phyloP scores from a whole-genome alignment of 2,329 filamentous ascomycete species.

The Fusarium siculi region DNA sequence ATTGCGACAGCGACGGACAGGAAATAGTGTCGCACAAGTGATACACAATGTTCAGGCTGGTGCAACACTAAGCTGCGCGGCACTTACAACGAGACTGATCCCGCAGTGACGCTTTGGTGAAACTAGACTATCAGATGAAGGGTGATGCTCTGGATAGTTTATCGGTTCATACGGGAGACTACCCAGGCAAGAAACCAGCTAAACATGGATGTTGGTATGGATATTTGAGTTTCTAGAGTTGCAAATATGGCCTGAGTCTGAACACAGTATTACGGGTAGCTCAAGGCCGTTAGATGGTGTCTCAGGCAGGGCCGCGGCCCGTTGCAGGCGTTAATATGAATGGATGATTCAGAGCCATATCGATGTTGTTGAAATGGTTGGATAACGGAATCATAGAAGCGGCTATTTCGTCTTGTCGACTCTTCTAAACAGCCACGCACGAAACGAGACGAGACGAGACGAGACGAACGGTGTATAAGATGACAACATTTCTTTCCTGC shows the following conservation, averaged over 20 bases:
- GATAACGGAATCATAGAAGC: not conserved
- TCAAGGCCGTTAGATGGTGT: constrained; percentile 2
- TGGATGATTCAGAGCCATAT: not conserved
- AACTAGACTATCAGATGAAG: not conserved
- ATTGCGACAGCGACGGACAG: constrained; percentile 3
- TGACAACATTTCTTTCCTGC: not conserved
- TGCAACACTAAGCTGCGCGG: constrained; percentile 21
- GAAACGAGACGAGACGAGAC: not conserved
- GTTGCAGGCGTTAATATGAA: constrained; percentile 16
- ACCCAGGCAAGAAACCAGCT: not conserved
- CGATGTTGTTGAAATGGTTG: not conserved
- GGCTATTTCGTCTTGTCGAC: not conserved
- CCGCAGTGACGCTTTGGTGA: constrained; percentile 15
- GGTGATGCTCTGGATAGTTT: not conserved
- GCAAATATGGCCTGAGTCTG: not conserved
- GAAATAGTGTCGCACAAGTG: constrained; percentile 19
- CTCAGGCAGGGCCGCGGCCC: constrained; percentile 20
- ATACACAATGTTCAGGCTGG: constrained; percentile 7
- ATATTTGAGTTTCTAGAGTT: not conserved
- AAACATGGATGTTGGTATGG: not conserved
- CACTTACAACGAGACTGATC: constrained; percentile 19
- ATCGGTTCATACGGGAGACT: not conserved
- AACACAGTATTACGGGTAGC: not conserved
- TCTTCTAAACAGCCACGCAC: not conserved
- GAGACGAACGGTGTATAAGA: not conserved